Conservation (phyloP, 495 filamentous ascomycete species). For the Podospora bellae-mahoneyi region DNA sequence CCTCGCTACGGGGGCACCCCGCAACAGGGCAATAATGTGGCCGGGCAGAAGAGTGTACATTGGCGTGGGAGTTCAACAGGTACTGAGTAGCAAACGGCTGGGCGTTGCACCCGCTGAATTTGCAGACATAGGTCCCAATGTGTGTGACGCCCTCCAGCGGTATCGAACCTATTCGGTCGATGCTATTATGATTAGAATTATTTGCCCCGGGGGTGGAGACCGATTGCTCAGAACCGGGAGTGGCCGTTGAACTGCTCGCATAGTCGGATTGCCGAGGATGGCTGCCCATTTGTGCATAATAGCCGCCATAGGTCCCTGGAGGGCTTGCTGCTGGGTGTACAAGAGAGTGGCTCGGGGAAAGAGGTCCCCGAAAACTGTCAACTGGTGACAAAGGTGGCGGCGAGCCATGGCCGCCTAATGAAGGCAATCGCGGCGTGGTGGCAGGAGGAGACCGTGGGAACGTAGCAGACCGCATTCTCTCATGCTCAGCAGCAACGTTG, state of each 20-base stretch:
- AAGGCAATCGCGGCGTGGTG: constrained; percentile 21
- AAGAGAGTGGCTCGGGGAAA: constrained; percentile 23
- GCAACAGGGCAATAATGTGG: constrained; percentile 88
- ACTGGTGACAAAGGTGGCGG: constrained; percentile 39
- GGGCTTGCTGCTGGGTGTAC: constrained; percentile 14
- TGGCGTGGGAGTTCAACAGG: constrained; percentile 83
- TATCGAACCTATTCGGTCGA: constrained; percentile 28
- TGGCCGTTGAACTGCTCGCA: constrained; percentile 31
- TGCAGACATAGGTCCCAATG: constrained; percentile 28
- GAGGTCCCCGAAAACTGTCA: constrained; percentile 10
- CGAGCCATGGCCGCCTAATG: constrained; percentile 25
- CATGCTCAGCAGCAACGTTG: constrained; percentile 47
- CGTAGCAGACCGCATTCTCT: constrained; percentile 31
- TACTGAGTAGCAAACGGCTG: constrained; percentile 88
- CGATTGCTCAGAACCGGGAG: constrained; percentile 33
- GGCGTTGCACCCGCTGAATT: constrained; percentile 64
- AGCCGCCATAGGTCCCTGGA: neutral
- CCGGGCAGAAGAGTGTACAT: constrained; percentile 87
- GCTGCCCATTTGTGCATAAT: constrained; percentile 14
- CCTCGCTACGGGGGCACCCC: constrained; percentile 72
- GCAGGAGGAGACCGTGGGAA: constrained; percentile 29
- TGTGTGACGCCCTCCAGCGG: constrained; percentile 49
- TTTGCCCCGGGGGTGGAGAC: constrained; percentile 38
- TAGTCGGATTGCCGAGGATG: constrained; percentile 18
- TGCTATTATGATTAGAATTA: constrained; percentile 32